These are phyloP conservation scores for Trichodelitschia bisporula DNA, from an alignment of 495 filamentous ascomycete genomes.

Conservation along the genomic window DNA sequence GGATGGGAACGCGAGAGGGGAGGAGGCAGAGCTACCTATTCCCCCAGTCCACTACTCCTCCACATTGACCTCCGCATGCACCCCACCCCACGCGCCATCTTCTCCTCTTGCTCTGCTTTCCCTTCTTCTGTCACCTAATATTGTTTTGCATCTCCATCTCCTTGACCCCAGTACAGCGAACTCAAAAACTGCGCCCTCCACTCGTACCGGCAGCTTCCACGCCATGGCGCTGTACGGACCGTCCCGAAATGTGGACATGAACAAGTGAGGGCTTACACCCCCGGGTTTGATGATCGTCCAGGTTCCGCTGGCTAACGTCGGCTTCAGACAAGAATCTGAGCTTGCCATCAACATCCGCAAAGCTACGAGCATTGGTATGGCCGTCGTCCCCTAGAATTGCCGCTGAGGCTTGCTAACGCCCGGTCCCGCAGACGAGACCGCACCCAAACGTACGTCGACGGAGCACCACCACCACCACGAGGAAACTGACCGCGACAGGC, in stretches of 20 bases:
- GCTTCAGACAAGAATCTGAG: conserved; percentile 62
- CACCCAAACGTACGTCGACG: conserved; percentile 55
- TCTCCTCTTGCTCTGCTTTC: too few relatives aligned
- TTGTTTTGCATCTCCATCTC: too few relatives aligned
- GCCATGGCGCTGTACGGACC: conserved; percentile 17
- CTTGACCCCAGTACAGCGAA: too few relatives aligned
- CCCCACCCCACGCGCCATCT: too few relatives aligned
- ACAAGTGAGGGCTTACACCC: conserved; percentile 19
- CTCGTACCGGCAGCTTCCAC: conserved; percentile 2
- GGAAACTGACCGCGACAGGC: conserved; percentile 21
- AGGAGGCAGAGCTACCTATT: too few relatives aligned
- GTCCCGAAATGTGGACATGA: conserved; percentile 31
- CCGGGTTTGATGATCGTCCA: conserved; percentile 4
- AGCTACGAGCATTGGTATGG: conserved; percentile 66
- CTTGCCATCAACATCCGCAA: conserved; percentile 90
- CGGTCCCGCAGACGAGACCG: conserved; percentile 48
- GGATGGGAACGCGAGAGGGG: too few relatives aligned
- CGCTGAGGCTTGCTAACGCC: not conserved
- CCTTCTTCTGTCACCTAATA: too few relatives aligned
- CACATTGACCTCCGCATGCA: too few relatives aligned
- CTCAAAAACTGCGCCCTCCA: too few relatives aligned
- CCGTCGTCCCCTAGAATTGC: conserved; percentile 2
- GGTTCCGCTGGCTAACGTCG: conserved; percentile 14
- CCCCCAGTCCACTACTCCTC: too few relatives aligned
- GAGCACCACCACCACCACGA: not conserved